Percentiles rank a stretch among this genome's conserved stretches.
Evolutionary conservation across 805 yeast species (phyloP).

Genomic region (Wickerhamiella brachini): DNA sequence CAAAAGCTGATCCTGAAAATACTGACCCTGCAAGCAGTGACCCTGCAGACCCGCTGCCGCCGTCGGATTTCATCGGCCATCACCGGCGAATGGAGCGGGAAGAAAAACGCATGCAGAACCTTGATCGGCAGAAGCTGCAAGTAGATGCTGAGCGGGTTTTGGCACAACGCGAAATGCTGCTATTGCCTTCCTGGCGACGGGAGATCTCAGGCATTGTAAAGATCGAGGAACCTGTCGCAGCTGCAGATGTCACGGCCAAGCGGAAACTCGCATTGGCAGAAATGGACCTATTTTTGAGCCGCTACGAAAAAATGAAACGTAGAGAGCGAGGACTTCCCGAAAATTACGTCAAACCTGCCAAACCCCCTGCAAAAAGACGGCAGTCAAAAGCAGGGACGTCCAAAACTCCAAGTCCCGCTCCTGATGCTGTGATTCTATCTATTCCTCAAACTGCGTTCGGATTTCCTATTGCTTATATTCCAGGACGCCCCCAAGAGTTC

Average conservation of each 20-base stretch:
- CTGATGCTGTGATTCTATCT: not conserved
- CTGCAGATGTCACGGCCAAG: conserved; percentile 38
- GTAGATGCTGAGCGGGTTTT: conserved; percentile 41
- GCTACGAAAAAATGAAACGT: conserved; percentile 9
- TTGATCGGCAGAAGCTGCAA: conserved; percentile 40
- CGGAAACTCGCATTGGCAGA: conserved; percentile 39
- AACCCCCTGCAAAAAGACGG: not conserved
- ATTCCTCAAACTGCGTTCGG: conserved; percentile 4
- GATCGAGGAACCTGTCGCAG: conserved; percentile 35
- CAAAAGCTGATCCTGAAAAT: no score
- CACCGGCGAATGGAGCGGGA: conserved; percentile 51
- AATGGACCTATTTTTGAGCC: conserved; percentile 23
- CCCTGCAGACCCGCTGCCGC: conserved; percentile 33
- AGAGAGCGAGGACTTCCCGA: conserved; percentile 7
- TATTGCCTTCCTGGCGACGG: conserved; percentile 35
- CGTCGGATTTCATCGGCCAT: conserved; percentile 27
- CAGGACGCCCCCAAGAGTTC: conserved; percentile 1
- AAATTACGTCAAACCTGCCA: not conserved
- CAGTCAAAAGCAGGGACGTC: not conserved
- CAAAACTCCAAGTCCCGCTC: not conserved
- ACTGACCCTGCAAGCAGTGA: no score
- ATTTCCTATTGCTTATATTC: not conserved
- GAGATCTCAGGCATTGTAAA: conserved; percentile 35
- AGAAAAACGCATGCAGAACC: conserved; percentile 44
- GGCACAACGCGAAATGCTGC: conserved; percentile 31